phyloP scores from a whole-genome alignment of 257 asterid genomes.

The Cruciata laevipes region DNA sequence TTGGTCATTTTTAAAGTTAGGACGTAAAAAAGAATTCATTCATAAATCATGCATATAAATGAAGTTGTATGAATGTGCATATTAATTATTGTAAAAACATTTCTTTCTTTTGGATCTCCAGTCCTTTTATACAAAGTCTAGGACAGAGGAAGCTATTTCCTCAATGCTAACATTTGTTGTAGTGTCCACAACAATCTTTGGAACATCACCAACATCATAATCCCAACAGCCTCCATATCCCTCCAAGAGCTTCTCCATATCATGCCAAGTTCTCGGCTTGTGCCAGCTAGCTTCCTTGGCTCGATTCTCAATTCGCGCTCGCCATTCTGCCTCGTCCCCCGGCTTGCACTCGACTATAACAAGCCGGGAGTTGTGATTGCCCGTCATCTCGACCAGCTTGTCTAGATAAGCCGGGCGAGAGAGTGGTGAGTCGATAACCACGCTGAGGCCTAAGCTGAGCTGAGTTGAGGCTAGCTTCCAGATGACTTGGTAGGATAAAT shows the following conservation, averaged over 20 bases:
- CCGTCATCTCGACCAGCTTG: conserved; percentile 34
- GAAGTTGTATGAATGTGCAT: no score
- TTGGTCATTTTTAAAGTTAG: no score
- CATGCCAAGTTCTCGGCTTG: conserved; percentile 59
- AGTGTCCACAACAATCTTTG: conserved; percentile 56
- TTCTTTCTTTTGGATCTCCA: background rate
- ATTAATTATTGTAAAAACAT: no score
- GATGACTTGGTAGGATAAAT: conserved; percentile 62
- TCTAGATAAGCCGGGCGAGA: conserved; percentile 46
- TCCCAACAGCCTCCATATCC: conserved; percentile 69
- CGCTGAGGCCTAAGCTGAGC: conserved; percentile 45
- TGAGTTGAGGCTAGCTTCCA: conserved; percentile 50
- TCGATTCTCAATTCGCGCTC: conserved; percentile 52
- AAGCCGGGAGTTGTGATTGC: conserved; percentile 23
- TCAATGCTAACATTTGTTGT: conserved; percentile 28
- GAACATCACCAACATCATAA: conserved; percentile 54
- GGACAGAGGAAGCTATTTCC: conserved; percentile 31
- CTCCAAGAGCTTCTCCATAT: conserved; percentile 58
- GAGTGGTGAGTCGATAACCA: conserved; percentile 60
- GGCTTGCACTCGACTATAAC: conserved; percentile 59
- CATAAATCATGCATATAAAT: no score
- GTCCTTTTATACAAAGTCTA: conserved; percentile 25
- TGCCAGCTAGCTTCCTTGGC: conserved; percentile 48
- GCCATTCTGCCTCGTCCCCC: conserved; percentile 53
- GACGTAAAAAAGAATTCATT: no score